These are phyloP conservation scores for Metarhizium anisopliae DNA, from an alignment of 2,329 filamentous ascomycete genomes.

Conservation along the genomic window DNA sequence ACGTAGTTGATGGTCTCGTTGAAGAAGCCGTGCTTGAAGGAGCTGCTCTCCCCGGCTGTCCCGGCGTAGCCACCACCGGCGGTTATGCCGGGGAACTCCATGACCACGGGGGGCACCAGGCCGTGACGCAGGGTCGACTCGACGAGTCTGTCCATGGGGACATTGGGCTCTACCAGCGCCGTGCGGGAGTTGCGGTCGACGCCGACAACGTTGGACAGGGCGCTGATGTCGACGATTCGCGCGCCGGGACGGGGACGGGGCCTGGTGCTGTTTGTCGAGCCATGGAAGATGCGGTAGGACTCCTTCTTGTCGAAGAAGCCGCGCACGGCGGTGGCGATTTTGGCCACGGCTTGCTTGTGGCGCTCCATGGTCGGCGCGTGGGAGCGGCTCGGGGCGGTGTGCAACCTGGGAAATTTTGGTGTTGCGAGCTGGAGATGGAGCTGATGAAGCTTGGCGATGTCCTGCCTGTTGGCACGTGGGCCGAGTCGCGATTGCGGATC, in stretches of 20 bases:
- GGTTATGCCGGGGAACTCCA: conserved; percentile 71
- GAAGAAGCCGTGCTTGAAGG: conserved; percentile 64
- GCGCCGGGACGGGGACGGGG: conserved; percentile 27
- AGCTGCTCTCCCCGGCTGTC: conserved; percentile 61
- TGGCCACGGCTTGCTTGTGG: conserved; percentile 37
- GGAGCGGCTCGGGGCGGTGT: neutral
- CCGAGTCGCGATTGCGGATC: neutral
- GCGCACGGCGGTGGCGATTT: conserved; percentile 38
- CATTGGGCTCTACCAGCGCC: conserved; percentile 66
- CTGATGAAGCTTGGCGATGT: neutral
- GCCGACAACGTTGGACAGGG: conserved; percentile 52
- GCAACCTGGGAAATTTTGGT: neutral
- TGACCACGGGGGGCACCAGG: conserved; percentile 61
- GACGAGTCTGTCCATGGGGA: conserved; percentile 64
- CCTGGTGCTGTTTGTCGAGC: conserved; percentile 67
- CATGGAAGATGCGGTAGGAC: conserved; percentile 69
- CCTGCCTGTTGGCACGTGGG: neutral
- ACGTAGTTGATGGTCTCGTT: conserved; percentile 53
- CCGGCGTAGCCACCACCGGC: conserved; percentile 64
- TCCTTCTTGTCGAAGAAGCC: conserved; percentile 37
- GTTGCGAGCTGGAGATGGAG: neutral
- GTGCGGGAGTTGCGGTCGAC: conserved; percentile 47
- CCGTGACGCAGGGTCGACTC: conserved; percentile 55
- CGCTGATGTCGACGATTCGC: conserved; percentile 53
- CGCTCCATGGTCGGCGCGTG: conserved; percentile 32